Evolutionary conservation across 495 filamentous ascomycete species (phyloP).

Genomic region (Xylaria palmicola): DNA sequence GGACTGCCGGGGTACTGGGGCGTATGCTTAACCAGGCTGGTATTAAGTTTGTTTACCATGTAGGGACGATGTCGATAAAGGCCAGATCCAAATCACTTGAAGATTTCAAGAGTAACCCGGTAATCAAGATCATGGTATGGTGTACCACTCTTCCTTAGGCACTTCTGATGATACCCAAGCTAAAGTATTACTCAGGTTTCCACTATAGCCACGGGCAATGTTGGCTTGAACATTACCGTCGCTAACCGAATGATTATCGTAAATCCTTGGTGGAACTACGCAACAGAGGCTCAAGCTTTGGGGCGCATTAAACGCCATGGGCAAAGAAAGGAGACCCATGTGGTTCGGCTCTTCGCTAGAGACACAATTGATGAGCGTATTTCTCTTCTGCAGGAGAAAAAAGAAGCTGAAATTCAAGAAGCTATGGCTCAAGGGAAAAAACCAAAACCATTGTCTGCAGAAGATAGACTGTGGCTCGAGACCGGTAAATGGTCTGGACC

Average conservation of each 20-base stretch:
- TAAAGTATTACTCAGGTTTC: constrained; percentile 33
- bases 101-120: constrained; percentile 8
- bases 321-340: constrained; percentile 33
- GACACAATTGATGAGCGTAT: constrained; percentile 33
- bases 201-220: constrained; percentile 46
- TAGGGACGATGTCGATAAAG: neutral
- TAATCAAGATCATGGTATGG: constrained; percentile 26
- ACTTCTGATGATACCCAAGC: neutral
- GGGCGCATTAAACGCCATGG: constrained; percentile 36
- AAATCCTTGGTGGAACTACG: constrained; percentile 62
- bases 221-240: constrained; percentile 52
- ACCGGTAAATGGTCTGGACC: too few species aligned
- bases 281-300: constrained; percentile 34
- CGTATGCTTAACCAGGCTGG: constrained; percentile 22
- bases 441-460: neutral
- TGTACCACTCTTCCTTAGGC: constrained; percentile 18
- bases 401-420: constrained; percentile 1
- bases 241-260: constrained; percentile 59
- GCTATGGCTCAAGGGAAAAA: constrained; percentile 3
- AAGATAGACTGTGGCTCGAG: neutral
- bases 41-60: constrained; percentile 32
- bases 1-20: constrained; percentile 33
- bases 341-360: constrained; percentile 24
- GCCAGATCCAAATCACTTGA: constrained; percentile 6
- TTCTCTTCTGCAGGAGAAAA: constrained; percentile 38